Evolutionary conservation across 2,329 filamentous ascomycete species (phyloP), one percentile per base, ranked within the genome.

Genomic region (Domatiomyces catenatus): DNA sequence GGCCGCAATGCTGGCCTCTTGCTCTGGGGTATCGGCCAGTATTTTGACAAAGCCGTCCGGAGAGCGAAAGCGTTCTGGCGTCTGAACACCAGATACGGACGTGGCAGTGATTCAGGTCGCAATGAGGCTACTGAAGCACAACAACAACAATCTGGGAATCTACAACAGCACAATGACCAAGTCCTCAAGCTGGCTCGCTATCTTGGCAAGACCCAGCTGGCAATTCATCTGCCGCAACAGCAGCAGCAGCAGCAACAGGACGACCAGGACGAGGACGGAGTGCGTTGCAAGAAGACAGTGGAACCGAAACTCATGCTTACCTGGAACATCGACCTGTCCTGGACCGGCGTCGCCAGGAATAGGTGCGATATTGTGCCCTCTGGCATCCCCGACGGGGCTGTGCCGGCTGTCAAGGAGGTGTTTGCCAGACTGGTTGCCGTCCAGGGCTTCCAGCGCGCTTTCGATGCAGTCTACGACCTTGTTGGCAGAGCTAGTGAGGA

Each of bases 21-120:
- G 20, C 44, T 59, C 12, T 59, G 58, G 54, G 59, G 55, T 12
- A 49, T 59, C 8, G 59, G 58, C 8, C 48, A 52, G 47, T 60
- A 56, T 48, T 60, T 59, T 48, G 46, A 24, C 44, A 54, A 54
- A 17, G 47, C 50, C 7, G 49, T 59, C 7, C 49, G 56, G 44
- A 50, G 59, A n/a, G 56, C 59, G 8, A 56, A 50, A 45, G 24
- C 53, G 19, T 59, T 59, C 28, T 51, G 48, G 15, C 44, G 44
- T n/a, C 39, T 60, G 22, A 39, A 51, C 8, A 15, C 44, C 18
- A 47, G 49, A 8, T 54, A 52, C 49, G 28, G 49, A 12, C 32
- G 2, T 15, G 32, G 32, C 32, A 17, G 10, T 12, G n/a, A 19
- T 12, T 1, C 19, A 19, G 22, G 42, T 17, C 20, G 3, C 32